phyloP scores from a whole-genome alignment of 176 grass and related monocot species.

The Luzula sylvatica region DNA sequence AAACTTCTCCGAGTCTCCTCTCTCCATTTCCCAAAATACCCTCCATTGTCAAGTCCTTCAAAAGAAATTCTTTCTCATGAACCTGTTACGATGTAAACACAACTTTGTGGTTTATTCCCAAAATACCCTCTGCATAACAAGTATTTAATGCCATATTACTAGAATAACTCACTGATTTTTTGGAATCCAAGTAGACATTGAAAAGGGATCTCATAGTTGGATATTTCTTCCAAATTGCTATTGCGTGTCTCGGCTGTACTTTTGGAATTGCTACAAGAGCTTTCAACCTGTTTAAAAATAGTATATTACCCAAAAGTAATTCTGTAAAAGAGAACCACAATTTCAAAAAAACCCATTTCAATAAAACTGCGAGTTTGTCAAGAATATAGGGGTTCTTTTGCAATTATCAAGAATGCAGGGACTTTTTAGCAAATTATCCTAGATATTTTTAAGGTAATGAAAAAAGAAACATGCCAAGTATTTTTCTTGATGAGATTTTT shows the following conservation, averaged over 20 bases:
- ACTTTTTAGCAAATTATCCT: neutral
- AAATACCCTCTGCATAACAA: too few species aligned
- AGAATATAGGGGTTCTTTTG: too few species aligned
- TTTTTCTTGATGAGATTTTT: slow-evolving; percentile 52
- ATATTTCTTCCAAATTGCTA: slow-evolving; percentile 73
- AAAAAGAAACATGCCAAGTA: slow-evolving; percentile 46
- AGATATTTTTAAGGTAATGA: neutral
- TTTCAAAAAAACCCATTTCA: too few species aligned
- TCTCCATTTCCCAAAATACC: slow-evolving; percentile 31
- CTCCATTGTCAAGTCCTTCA: slow-evolving; percentile 55
- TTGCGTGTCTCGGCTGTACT: slow-evolving; percentile 43
- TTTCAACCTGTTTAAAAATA: slow-evolving; percentile 51
- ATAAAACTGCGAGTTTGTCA: too few species aligned
- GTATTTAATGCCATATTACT: too few species aligned
- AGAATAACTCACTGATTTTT: slow-evolving; percentile 49
- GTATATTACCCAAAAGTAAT: neutral
- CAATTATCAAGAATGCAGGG: too few species aligned
- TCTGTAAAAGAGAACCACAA: neutral
- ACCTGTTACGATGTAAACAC: slow-evolving; percentile 31
- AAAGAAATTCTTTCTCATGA: slow-evolving; percentile 59
- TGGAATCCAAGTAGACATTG: slow-evolving; percentile 76
- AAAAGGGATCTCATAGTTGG: slow-evolving; percentile 69
- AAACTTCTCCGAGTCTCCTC: slow-evolving; percentile 47
- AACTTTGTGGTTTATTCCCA: too few species aligned
- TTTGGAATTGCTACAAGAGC: slow-evolving; percentile 71